Base-by-base conservation (phyloP, 768 basidiomycete genomes). In the Boletus rubescentipes region DNA sequence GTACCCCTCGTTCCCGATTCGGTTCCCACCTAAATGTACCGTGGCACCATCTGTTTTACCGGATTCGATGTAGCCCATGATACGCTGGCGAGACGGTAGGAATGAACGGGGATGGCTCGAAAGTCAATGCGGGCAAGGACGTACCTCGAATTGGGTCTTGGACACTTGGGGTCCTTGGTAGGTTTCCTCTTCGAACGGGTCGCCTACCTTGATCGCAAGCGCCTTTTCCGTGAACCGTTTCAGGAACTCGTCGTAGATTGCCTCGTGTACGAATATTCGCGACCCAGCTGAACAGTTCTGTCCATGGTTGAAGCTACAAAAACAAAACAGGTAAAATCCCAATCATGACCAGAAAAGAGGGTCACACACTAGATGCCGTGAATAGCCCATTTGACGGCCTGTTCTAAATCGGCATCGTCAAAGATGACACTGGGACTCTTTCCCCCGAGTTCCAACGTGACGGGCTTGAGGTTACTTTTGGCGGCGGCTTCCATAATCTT, bases 381-480 rank as follows among this genome's bases (percentile, higher is more conserved):
- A 4, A 44, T 44, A 2, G 55, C 46, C 55, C 55, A 57, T 9
- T 56, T 57, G 46, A 57, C 32, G 30, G 54, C 55, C n/a, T 56
- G 55, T 23, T 57, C 26, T 1, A 57, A n/a, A 39, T 57, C 46
- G 9, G 54, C 54, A n/a, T 57, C 55, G 4, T 57, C 45, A 23
- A 57, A 57, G 14, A 57, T 57, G 54, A 57, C 21, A 5, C 14
- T 44, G 35, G 54, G 55, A 21, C 55, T 57, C 55, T 57, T 57
- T 29, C 55, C 55, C 2, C 55, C 55, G 15, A 57, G 54, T 35
- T 57, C 55, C 21, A 57, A 35, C 15, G 54, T 57, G 23, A 57
- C 26, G 4, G 45, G 39, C 20, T 57, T 57, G 41, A 56, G 54
- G 31, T 57, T 57, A 10, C 54, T 57, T 18, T 26, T 57, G 21